Base-by-base conservation (phyloP, 495 filamentous ascomycete species). In the Aspergillus sparsus region DNA sequence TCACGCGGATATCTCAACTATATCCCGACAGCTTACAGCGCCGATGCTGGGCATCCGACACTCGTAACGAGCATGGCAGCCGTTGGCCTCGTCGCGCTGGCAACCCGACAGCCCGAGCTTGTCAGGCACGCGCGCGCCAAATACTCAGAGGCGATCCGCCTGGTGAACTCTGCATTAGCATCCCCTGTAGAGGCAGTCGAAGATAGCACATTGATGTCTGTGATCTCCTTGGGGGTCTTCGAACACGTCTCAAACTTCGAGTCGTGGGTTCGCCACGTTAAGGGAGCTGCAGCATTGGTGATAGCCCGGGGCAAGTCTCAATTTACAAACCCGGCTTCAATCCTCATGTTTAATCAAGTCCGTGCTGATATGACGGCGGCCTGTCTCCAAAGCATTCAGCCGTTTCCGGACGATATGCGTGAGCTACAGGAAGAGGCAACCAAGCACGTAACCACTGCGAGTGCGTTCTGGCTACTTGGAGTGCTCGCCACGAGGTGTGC, bases 201-300 rank as follows among this genome's bases (percentile, higher is more conserved):
- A 62, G 83, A 87, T 62, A 82, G 74, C 53, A 87, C 82, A 12
- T 72, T 87, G 66, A 80, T 86, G 57, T 74, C 80, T 6, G 75
- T 84, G n/a, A 78, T 87, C 34, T 80, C 83, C 32, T 70, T 87
- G n/a, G 77, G 80, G n/a, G 68, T 84, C 3, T 87, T 83, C 54
- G 83, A 85, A 68, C 80, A 81, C 61, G 74, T 81, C 53, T 73
- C 78, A 6, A 73, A 77, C 10, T 69, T 64, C 55, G 68, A 72
- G 8, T 65, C 68, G 27, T 87, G 82, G 72, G 70, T 74, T 33
- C 74, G 80, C 52, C 83, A 87, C 57, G 69, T 85, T 62, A 73
- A 81, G 44, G 84, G 84, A 7, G 80, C 83, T 13, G 77, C 74
- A 2, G 73, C 80, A 0, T 65, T 87, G 12, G 71, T 81, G 2